A percentile compares a stretch with the other conserved stretches of the same genome.
Evolutionary conservation across 2,329 filamentous ascomycete species (phyloP).

Genomic region (Aphanoascus verrucosus): DNA sequence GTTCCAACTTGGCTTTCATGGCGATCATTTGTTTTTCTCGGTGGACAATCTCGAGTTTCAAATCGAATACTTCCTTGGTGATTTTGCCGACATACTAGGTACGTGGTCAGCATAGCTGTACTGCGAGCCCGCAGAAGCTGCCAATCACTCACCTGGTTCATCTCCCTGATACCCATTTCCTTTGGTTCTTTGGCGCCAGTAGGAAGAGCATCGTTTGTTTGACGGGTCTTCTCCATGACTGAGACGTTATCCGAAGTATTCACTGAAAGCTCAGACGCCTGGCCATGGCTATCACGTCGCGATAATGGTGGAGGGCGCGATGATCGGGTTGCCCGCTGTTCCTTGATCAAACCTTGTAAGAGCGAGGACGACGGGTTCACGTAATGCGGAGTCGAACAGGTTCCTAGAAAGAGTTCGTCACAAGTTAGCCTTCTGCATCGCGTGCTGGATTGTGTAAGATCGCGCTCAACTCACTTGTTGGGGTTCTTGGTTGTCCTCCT

Average conservation of each 20-base stretch:
- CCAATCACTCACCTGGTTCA: constrained; percentile 28
- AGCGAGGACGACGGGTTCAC: constrained; percentile 33
- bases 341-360: constrained; percentile 33
- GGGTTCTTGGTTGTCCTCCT: neutral
- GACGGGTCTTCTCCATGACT: constrained; percentile 29
- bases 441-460: neutral
- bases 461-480: neutral
- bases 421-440: neutral
- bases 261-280: constrained; percentile 14
- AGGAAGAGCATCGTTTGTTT: constrained; percentile 23
- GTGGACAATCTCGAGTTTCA: constrained; percentile 36
- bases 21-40: constrained; percentile 29
- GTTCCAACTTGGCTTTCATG: constrained; percentile 30
- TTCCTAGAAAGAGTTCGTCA: neutral
- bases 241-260: constrained; percentile 25
- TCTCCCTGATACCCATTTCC: constrained; percentile 36
- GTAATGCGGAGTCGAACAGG: constrained; percentile 17
- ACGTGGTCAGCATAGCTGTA: neutral
- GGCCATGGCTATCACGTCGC: constrained; percentile 18
- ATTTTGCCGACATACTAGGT: constrained; percentile 35
- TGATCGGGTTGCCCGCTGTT: constrained; percentile 31
- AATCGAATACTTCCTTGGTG: constrained; percentile 35
- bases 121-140: neutral
- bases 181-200: constrained; percentile 27
- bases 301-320: constrained; percentile 20